Evolutionary conservation across 179 eudicot genomes (phyloP).

Genomic region (Silene noctiflora): DNA sequence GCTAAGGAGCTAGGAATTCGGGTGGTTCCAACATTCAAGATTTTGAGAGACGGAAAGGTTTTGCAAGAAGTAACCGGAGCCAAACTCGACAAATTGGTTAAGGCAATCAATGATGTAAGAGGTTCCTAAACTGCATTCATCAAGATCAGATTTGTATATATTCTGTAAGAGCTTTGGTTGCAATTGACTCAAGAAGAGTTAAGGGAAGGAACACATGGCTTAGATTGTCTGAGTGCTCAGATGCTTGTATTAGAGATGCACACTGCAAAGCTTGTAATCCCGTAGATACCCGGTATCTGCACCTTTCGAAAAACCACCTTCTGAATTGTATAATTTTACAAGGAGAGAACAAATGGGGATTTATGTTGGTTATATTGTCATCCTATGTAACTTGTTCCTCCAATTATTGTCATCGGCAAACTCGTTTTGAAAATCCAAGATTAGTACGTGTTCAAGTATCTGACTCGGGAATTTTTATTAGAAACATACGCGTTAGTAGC

Average conservation of each 20-base stretch:
- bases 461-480: too few species aligned
- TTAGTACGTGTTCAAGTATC: not conserved
- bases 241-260: conserved; percentile 2
- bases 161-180: conserved; percentile 23
- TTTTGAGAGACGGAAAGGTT: conserved; percentile 60
- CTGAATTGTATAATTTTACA: too few species aligned
- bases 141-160: conserved; percentile 23
- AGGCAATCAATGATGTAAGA: conserved; percentile 61
- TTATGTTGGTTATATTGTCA: not conserved
- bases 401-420: not conserved
- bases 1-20: conserved; percentile 89
- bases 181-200: not conserved
- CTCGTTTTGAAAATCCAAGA: not conserved
- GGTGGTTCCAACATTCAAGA: conserved; percentile 98
- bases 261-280: conserved; percentile 3
- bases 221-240: conserved; percentile 16
- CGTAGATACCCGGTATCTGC: too few species aligned
- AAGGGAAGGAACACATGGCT: not conserved
- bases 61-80: conserved; percentile 87
- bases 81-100: conserved; percentile 66
- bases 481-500: too few species aligned
- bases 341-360: not conserved
- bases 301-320: too few species aligned
- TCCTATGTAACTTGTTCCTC: too few species aligned
- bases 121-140: conserved; percentile 31